phyloP scores from a whole-genome alignment of 2,329 filamentous ascomycete genomes.

The Stylonectria norvegica region DNA sequence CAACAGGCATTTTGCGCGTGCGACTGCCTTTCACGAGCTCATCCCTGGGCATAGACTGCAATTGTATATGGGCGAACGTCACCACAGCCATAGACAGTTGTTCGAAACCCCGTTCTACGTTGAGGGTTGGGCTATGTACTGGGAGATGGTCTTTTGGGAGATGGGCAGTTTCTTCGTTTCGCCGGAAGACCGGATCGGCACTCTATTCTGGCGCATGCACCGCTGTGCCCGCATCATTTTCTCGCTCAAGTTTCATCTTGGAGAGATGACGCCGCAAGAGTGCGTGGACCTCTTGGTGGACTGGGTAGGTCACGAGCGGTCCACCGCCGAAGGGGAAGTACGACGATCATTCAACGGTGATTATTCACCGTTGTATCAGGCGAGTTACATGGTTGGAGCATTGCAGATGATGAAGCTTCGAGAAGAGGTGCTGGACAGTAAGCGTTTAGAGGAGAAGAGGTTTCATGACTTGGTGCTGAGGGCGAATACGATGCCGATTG shows the following conservation, averaged over 20 bases:
- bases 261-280: conserved; percentile 49
- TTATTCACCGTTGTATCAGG: conserved; percentile 57
- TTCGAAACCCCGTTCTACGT: conserved; percentile 58
- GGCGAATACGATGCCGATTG: conserved; percentile 53
- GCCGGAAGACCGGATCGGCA: conserved; percentile 52
- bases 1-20: conserved; percentile 53
- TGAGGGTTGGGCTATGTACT: conserved; percentile 61
- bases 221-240: conserved; percentile 58
- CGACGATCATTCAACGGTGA: conserved; percentile 53
- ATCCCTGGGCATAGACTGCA: conserved; percentile 58
- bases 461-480: conserved; percentile 54
- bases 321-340: conserved; percentile 59
- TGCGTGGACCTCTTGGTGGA: conserved; percentile 56
- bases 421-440: conserved; percentile 42
- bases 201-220: conserved; percentile 62
- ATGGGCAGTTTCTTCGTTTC: conserved; percentile 48
- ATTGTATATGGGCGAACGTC: conserved; percentile 44
- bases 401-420: conserved; percentile 52
- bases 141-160: conserved; percentile 58
- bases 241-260: conserved; percentile 56
- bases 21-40: conserved; percentile 61
- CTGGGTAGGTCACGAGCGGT: conserved; percentile 55
- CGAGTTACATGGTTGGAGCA: conserved; percentile 57
- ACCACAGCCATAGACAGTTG: conserved; percentile 47
- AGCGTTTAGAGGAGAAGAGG: conserved; percentile 44